Evolutionary conservation across 371 early-diverging fungal genomes (phyloP), one percentile per base, ranked within the genome.

Genomic region (Mortierella sp.): DNA sequence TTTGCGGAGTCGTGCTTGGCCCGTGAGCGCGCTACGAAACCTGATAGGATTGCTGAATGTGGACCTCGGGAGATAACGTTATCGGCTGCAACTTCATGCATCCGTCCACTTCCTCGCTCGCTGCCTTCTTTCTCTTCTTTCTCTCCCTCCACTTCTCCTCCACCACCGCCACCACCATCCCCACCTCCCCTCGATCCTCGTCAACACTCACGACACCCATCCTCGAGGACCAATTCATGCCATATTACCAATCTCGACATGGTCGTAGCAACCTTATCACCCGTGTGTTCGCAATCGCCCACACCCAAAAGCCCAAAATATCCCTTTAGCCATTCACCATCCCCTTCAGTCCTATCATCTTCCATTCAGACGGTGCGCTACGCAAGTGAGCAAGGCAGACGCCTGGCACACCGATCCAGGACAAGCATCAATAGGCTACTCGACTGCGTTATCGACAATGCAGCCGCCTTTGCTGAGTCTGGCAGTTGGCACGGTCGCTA

Each of bases 291-390:
- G 4, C 50, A 30, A 31, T 49, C 67, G 12, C 28, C 57, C 9
- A 48, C 41, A 28, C 2, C 39, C 2, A 45, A 53, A 21, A 16
- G 31, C 60, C 19, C 46, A 21, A 39, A 48, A 47, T 30, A 59
- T 2, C 38, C 53, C 14, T 41, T 31, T 14, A 54, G 46, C 41
- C 31, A 34, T 18, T 23, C 58, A 5, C 18, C 47, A 24, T 49
- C 66, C 1, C 49, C 55, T 13, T 54, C 60, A 16, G 55, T 55
- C 21, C 41, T 60, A 16, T 34, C 64, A 24, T 56, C 55, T 5
- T 64, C 64, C 9, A 50, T 64, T 5, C 57, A 64, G 16, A 56
- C 57, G 13, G 57, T 56, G 23, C 39, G 64, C 1, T 56, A 55
- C 21, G 64, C 57, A 26, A 30, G 67, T 34, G 67, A 54, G 28